Percentiles rank a stretch among this genome's conserved stretches.
Evolutionary conservation across 169 alveolate genomes (phyloP).

Genomic region (Perkinsus olseni): DNA sequence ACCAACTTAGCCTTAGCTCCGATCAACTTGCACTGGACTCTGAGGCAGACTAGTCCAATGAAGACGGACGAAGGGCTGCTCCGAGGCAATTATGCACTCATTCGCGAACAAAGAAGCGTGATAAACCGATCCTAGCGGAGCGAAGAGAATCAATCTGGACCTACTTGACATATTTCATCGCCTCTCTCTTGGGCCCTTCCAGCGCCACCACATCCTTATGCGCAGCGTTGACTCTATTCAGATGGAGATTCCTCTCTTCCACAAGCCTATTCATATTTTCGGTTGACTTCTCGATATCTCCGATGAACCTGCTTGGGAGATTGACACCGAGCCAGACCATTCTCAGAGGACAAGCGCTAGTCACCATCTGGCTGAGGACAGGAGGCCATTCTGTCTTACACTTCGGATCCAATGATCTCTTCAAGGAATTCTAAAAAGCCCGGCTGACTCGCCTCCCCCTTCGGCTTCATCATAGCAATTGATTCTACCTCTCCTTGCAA

Average conservation of each 20-base stretch:
- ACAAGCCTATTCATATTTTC: constrained; percentile 50
- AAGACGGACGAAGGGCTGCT: not conserved
- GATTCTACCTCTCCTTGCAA: constrained; percentile 97
- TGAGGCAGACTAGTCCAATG: not conserved
- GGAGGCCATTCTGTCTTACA: not conserved
- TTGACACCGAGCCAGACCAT: too few species aligned
- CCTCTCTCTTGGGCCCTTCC: constrained; percentile 54
- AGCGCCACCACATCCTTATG: constrained; percentile 68
- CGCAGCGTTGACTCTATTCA: constrained; percentile 54
- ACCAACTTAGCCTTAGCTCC: not conserved
- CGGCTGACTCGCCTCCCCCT: constrained; percentile 76
- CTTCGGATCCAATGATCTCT: constrained; percentile 89
- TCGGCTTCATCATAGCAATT: constrained; percentile 93
- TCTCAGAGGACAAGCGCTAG: not conserved
- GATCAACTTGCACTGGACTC: not conserved
- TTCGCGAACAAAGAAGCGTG: constrained; percentile 6
- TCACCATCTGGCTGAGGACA: not conserved
- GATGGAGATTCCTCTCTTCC: constrained; percentile 58
- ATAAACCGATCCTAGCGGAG: not conserved
- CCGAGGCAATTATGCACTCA: not conserved
- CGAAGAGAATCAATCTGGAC: constrained; percentile 14
- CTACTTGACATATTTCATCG: constrained; percentile 42
- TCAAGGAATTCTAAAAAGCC: constrained; percentile 94
- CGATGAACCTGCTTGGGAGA: constrained; percentile 53
- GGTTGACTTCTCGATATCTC: constrained; percentile 48